Conservation (phyloP, 1,284 basidiomycete species). For the Takashimella tepidaria region DNA sequence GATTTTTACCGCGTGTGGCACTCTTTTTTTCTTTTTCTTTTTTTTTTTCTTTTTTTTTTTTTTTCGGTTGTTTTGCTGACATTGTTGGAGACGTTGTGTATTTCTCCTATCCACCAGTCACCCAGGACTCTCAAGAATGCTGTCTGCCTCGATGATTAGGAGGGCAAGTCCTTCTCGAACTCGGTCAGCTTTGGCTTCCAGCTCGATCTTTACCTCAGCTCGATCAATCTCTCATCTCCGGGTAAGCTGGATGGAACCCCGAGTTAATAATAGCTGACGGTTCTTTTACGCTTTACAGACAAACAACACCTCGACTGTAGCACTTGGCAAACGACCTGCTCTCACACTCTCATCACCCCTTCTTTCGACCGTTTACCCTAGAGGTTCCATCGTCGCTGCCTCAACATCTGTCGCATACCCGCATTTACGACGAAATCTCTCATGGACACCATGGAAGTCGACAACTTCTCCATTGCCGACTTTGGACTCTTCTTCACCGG, state of each 20-base stretch:
- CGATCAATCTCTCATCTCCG: neutral
- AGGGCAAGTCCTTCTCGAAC: neutral
- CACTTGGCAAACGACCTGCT: conserved; percentile 34
- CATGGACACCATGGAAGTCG: conserved; percentile 28
- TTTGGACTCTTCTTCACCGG: conserved; percentile 1
- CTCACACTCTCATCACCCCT: conserved; percentile 1
- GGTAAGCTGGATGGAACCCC: too few relatives aligned
- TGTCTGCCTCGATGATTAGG: too few relatives aligned
- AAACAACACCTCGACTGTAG: conserved; percentile 23
- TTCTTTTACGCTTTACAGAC: neutral
- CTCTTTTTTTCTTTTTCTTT: too few relatives aligned
- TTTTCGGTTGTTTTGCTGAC: too few relatives aligned
- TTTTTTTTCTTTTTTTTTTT: too few relatives aligned
- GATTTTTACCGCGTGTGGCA: too few relatives aligned
- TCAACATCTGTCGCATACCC: neutral
- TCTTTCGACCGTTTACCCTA: neutral
- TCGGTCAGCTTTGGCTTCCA: neutral
- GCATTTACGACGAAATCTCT: conserved; percentile 13
- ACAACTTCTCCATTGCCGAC: conserved; percentile 2
- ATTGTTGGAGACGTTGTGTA: too few relatives aligned
- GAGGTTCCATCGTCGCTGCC: conserved; percentile 3
- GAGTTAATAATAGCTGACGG: too few relatives aligned
- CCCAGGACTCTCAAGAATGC: too few relatives aligned
- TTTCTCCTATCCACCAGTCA: too few relatives aligned
- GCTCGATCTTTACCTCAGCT: neutral